These are phyloP conservation scores for Penicillium sp. DNA, from an alignment of 2,329 filamentous ascomycete genomes.

Conservation along the genomic window DNA sequence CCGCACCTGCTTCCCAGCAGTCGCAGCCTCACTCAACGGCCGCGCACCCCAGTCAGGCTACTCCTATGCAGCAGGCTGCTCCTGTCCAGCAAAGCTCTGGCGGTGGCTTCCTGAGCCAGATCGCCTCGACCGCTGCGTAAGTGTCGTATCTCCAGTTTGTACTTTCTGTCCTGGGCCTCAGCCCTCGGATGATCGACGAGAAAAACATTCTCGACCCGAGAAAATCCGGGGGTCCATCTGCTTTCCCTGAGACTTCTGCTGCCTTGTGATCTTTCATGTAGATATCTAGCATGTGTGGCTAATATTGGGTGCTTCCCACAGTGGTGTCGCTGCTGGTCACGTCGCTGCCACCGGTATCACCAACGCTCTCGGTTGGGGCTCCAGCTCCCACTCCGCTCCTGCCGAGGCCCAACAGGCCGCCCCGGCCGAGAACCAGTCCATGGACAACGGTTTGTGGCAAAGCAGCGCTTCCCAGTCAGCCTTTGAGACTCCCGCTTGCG, in stretches of 20 bases:
- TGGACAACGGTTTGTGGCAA: conserved; percentile 43
- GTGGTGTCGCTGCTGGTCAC: conserved; percentile 93
- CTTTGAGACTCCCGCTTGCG: conserved; percentile 60
- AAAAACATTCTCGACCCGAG: conserved; percentile 1
- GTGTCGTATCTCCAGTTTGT: conserved; percentile 34
- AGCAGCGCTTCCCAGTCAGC: conserved; percentile 45
- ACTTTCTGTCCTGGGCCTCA: too few species aligned
- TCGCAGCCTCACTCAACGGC: conserved; percentile 68
- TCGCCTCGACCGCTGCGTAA: conserved; percentile 97
- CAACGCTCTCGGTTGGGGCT: conserved; percentile 78
- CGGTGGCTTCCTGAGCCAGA: conserved; percentile 87
- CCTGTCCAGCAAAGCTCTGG: conserved; percentile 53
- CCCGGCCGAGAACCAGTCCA: conserved; percentile 50
- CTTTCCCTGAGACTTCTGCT: not conserved
- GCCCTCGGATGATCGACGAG: not conserved
- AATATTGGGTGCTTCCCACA: conserved; percentile 37
- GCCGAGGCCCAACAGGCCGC: conserved; percentile 48
- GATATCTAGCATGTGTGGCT: conserved; percentile 1
- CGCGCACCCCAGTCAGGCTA: conserved; percentile 45
- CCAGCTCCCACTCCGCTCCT: conserved; percentile 54
- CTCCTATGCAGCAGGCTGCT: conserved; percentile 36
- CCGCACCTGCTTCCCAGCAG: conserved; percentile 48
- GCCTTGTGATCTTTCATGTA: too few species aligned
- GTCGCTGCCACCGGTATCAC: conserved; percentile 85
- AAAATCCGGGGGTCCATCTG: conserved; percentile 8